These are phyloP conservation scores for Ogataea haglerorum DNA, from an alignment of 805 yeast genomes.

Conservation along the genomic window DNA sequence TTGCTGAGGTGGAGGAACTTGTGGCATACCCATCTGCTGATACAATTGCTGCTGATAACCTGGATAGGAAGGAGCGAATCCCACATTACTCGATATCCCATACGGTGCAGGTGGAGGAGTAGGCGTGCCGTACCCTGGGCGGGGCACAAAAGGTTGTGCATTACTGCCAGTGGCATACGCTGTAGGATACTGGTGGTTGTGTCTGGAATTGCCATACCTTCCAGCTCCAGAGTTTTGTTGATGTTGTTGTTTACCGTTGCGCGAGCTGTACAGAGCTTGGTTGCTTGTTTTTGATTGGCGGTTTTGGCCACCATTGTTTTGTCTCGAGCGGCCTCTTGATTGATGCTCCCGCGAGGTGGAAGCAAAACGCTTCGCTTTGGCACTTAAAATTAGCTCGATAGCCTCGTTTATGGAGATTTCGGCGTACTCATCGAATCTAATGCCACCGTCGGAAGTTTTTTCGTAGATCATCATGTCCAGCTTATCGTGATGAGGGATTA, in stretches of 20 bases:
- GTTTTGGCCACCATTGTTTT: slow-evolving; percentile 6
- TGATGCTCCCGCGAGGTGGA: slow-evolving; percentile 14
- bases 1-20: slow-evolving; percentile 5
- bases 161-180: slow-evolving; percentile 21
- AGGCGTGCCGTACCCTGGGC: slow-evolving; percentile 10
- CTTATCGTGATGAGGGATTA: slow-evolving; percentile 51
- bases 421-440: slow-evolving; percentile 80
- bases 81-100: slow-evolving; percentile 13
- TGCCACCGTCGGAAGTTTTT: slow-evolving; percentile 63
- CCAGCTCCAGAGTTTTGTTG: slow-evolving; percentile 3
- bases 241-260: slow-evolving; percentile 5
- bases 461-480: slow-evolving; percentile 76
- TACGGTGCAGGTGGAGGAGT: slow-evolving; percentile 14
- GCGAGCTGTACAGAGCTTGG: slow-evolving; percentile 16
- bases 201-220: slow-evolving; percentile 5
- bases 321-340: slow-evolving; percentile 16
- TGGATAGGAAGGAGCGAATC: slow-evolving; percentile 14
- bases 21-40: slow-evolving; percentile 1
- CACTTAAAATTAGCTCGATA: slow-evolving; percentile 45
- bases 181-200: slow-evolving; percentile 15
- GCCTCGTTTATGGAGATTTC: slow-evolving; percentile 66
- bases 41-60: slow-evolving; percentile 20
- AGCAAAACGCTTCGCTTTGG: slow-evolving; percentile 37
- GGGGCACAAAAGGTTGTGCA: slow-evolving; percentile 14
- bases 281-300: slow-evolving; percentile 14